Evolutionary conservation across 169 alveolate species (phyloP), one percentile per base, ranked within the genome.

Genomic region (Miamiensis avidus): DNA sequence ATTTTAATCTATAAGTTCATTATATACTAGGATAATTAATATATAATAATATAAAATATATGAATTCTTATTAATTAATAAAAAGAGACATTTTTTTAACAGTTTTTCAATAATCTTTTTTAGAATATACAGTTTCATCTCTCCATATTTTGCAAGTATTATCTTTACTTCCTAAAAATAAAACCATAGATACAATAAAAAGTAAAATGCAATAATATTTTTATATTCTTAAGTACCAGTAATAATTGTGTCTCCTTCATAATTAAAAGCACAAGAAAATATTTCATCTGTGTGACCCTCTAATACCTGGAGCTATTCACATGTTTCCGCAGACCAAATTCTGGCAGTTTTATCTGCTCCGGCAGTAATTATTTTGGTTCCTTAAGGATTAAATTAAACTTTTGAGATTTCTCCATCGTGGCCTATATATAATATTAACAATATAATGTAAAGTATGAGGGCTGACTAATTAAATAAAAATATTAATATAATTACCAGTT

Each of bases 81-180:
- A n/a, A n/a, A n/a, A n/a, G n/a, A n/a, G n/a, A n/a, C n/a, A n/a
- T n/a, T n/a, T n/a, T n/a, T n/a, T n/a, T n/a, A n/a, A n/a, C n/a
- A n/a, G n/a, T n/a, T n/a, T n/a, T n/a, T n/a, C n/a, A n/a, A n/a
- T n/a, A n/a, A 11, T 49, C 4, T 49, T 49, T 11, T 49, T 49
- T 20, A 11, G 4, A 49, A 49, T 11, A 49, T 49, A 49, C 69
- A 11, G 26, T 20, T 11, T 76, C 79, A 78, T 86, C 90, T 75
- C 81, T 93, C 98, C 98, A 96, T 27, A 96, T 95, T 88, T 96
- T 93, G 74, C 98, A 96, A 78, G 97, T 94, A 93, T 96, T 96
- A 91, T 96, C 98, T 85, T 96, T 96, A 34, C 94, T 88, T 0
- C 96, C 88, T 82, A 75, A 29, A 74, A 4, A 1, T 32, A 26